A percentile compares a stretch with the other conserved stretches of the same genome.
phyloP scores from a whole-genome alignment of 2,329 filamentous ascomycete species.

The Geosmithia putterillii region DNA sequence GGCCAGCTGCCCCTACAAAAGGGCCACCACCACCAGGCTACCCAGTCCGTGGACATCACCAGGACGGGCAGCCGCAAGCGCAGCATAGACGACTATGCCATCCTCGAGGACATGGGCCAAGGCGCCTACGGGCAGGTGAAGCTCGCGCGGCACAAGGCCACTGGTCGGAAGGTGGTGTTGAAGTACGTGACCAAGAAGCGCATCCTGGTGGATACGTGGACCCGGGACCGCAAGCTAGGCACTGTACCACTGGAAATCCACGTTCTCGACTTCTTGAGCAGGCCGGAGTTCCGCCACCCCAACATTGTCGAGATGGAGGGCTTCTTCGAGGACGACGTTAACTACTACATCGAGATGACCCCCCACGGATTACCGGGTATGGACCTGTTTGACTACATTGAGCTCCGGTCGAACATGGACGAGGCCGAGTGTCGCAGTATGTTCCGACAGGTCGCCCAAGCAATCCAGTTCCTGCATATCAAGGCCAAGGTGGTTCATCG shows the following conservation, averaged over 20 bases:
- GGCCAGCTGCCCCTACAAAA: no score
- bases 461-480: slow-evolving; percentile 82
- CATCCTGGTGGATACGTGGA: slow-evolving; percentile 98
- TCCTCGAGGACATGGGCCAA: slow-evolving; percentile 96
- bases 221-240: slow-evolving; percentile 78
- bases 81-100: slow-evolving; percentile 77
- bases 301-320: slow-evolving; percentile 65
- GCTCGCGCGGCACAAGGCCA: slow-evolving; percentile 73
- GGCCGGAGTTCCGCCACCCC: slow-evolving; percentile 53
- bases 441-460: slow-evolving; percentile 83
- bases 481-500: slow-evolving; percentile 88
- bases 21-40: no score
- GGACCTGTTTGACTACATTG: slow-evolving; percentile 98
- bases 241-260: slow-evolving; percentile 97
- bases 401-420: slow-evolving; percentile 91
- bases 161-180: slow-evolving; percentile 75
- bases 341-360: slow-evolving; percentile 98
- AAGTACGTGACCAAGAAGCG: slow-evolving; percentile 97
- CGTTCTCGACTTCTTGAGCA: slow-evolving; percentile 82
- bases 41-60: no score
- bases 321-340: slow-evolving; percentile 69
- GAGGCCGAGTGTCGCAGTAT: slow-evolving; percentile 90
- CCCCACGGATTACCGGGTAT: slow-evolving; percentile 92
- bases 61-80: slow-evolving; percentile 45
- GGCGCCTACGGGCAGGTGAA: slow-evolving; percentile 98